Conservation (phyloP, 2,329 filamentous ascomycete genomes). For the Exophiala xenobiotica region DNA sequence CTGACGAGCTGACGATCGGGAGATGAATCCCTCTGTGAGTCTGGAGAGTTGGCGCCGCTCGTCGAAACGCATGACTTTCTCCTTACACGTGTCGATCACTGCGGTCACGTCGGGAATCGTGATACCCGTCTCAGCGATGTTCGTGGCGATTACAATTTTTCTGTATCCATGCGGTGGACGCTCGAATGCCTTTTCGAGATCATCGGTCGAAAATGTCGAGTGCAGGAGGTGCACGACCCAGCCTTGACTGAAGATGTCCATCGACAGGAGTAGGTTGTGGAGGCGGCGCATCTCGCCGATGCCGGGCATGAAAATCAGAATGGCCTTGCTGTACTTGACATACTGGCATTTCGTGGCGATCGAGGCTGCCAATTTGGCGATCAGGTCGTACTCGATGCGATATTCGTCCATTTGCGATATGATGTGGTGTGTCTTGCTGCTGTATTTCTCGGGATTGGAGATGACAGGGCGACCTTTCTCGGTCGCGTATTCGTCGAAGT, state of each 20-base stretch:
- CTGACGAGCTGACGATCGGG: constrained; percentile 92
- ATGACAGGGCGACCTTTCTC: constrained; percentile 23
- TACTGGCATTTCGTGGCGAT: constrained; percentile 70
- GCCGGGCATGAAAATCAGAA: constrained; percentile 91
- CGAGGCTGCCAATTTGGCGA: constrained; percentile 73
- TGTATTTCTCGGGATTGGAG: constrained; percentile 57
- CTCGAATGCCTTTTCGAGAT: constrained; percentile 90
- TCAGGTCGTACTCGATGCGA: constrained; percentile 82
- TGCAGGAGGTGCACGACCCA: constrained; percentile 91
- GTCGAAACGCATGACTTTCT: constrained; percentile 75
- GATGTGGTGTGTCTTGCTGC: constrained; percentile 69
- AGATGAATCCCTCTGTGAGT: constrained; percentile 92
- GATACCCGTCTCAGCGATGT: constrained; percentile 97
- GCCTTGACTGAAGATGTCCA: constrained; percentile 69
- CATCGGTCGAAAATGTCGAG: constrained; percentile 91
- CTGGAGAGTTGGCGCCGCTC: constrained; percentile 87
- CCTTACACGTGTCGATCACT: constrained; percentile 93
- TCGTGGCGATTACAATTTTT: constrained; percentile 95
- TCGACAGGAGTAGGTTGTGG: constrained; percentile 78
- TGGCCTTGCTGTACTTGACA: constrained; percentile 75
- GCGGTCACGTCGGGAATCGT: constrained; percentile 98
- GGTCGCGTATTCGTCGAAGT: constrained; percentile 45
- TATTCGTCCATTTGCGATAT: constrained; percentile 84
- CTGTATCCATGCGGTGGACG: constrained; percentile 76
- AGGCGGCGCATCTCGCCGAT: constrained; percentile 88